These are phyloP conservation scores for Monosporascus sp. DNA, from an alignment of 2,329 filamentous ascomycete species.

Conservation along the genomic window DNA sequence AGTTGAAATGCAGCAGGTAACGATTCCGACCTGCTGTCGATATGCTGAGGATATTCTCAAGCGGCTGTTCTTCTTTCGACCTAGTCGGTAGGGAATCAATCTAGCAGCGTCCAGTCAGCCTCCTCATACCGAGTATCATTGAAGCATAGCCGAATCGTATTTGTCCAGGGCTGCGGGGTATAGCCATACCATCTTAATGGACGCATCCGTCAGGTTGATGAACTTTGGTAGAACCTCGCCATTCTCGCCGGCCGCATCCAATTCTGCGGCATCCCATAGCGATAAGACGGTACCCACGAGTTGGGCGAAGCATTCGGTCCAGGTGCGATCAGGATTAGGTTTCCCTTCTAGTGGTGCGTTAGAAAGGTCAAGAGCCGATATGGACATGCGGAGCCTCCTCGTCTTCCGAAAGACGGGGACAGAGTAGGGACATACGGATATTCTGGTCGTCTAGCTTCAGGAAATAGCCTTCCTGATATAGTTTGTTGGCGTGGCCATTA, in stretches of 20 bases:
- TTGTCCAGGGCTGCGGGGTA: neutral
- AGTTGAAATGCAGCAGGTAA: conserved; percentile 94
- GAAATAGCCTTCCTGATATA: conserved; percentile 98
- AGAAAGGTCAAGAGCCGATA: conserved; percentile 1
- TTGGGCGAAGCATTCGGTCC: conserved; percentile 96
- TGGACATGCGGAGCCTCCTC: conserved; percentile 1
- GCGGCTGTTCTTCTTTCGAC: conserved; percentile 66
- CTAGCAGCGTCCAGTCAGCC: conserved; percentile 35
- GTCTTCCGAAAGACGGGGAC: conserved; percentile 2
- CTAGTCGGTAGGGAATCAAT: conserved; percentile 86
- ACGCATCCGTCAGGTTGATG: conserved; percentile 95
- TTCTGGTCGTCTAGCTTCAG: conserved; percentile 95
- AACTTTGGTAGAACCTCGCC: conserved; percentile 86
- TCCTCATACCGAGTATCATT: neutral
- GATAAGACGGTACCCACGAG: conserved; percentile 92
- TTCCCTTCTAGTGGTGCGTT: conserved; percentile 62
- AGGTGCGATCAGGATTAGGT: conserved; percentile 78
- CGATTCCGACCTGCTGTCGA: conserved; percentile 94
- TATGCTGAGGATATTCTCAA: conserved; percentile 93
- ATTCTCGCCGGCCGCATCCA: conserved; percentile 81
- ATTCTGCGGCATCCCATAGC: conserved; percentile 88
- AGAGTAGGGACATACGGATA: conserved; percentile 57
- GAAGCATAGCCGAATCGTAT: too few relatives aligned
- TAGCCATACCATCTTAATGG: conserved; percentile 82
- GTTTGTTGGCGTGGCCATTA: conserved; percentile 91